Evolutionary conservation across 805 yeast genomes (phyloP), one percentile per base, ranked within the genome.

Genomic region (Komagataella pseudopastoris): DNA sequence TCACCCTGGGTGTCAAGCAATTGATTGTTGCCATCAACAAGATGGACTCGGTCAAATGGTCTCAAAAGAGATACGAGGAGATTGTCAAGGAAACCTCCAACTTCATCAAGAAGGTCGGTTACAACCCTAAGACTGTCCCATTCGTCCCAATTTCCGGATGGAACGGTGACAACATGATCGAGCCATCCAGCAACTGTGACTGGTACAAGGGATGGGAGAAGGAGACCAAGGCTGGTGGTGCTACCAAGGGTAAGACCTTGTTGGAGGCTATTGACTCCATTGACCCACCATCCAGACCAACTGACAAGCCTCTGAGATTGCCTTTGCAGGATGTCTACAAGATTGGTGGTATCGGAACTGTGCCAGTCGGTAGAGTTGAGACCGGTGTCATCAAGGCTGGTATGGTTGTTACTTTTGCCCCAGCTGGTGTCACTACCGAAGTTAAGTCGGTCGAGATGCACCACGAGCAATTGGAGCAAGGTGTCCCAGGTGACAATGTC

Each of bases 21-120:
- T 78, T 86, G 71, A 83, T 86, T 68, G 90, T 86, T 74, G 95
- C 93, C 65, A 80, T 85, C 76, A 86, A 86, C 89, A 86, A 86
- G 87, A 87, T 86, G 95, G 95, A 86, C 80, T 82, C 93, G 71
- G 88, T 83, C 69, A 83, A 85, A 70, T 86, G 95, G 95, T 77
- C 80, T 62, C 80, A 86, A 78, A 69, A 75, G 63, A 83, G 95
- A 76, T 87, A 74, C 77, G 80, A 81, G 63, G 89, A 84, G 71
- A 84, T 83, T 63, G 68, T 73, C 70, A 81, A 81, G 79, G 88
- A 85, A 75, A 77, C 87, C 63, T 68, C 84, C 59, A 81, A 80
- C 76, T 84, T 84, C 79, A 80, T 83, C 78, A 82, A 81, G 84
- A 78, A 83, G 80, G 88, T 82, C 62, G 91, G 91, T 72, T 84